Conservation (phyloP, 352 stramenopile species). For the Blastocystis sp. region DNA sequence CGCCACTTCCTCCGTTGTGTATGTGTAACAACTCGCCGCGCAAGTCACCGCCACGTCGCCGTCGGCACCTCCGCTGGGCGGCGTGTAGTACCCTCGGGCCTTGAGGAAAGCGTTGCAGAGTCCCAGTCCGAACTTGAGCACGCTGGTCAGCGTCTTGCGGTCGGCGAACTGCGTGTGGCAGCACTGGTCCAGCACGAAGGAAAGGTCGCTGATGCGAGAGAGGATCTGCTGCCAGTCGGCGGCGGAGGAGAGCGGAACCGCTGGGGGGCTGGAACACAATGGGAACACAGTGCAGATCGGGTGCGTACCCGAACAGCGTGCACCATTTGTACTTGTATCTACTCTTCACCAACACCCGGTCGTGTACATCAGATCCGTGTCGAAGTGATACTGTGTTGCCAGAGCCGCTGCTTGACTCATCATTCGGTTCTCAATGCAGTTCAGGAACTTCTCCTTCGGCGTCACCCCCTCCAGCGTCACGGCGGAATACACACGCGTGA, state of each 20-base stretch:
- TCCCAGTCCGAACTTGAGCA: neutral
- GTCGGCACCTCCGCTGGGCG: neutral
- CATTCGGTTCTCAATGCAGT: neutral
- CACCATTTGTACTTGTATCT: constrained; percentile 31
- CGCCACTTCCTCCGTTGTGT: neutral
- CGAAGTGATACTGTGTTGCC: neutral
- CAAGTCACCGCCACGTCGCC: neutral
- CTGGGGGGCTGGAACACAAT: neutral
- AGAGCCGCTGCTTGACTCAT: neutral
- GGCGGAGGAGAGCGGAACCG: neutral
- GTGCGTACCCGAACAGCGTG: neutral
- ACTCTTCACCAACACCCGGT: neutral
- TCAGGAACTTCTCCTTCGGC: constrained; percentile 13
- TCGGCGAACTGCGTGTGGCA: neutral
- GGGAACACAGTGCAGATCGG: too few relatives aligned
- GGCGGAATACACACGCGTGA: neutral
- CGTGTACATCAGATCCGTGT: constrained; percentile 21
- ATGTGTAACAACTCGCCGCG: neutral
- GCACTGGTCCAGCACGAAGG: neutral
- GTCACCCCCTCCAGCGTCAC: neutral
- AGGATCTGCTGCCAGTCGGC: neutral
- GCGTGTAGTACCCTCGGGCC: neutral
- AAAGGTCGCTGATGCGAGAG: neutral
- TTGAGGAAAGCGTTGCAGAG: neutral
- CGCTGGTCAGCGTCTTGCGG: neutral